phyloP scores from a whole-genome alignment of 2,329 filamentous ascomycete genomes.

The Beauveria varroae region DNA sequence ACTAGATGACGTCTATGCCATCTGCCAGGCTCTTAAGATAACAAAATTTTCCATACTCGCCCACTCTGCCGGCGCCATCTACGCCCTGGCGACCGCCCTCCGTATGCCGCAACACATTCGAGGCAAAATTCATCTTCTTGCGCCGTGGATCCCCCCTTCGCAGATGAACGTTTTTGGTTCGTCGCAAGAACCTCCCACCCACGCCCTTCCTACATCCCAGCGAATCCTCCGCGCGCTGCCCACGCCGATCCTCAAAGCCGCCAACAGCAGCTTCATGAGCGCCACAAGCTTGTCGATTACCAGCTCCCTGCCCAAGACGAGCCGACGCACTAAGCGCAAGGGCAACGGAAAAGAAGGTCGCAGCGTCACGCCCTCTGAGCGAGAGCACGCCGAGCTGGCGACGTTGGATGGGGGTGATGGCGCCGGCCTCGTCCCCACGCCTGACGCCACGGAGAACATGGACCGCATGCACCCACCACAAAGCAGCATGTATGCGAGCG shows the following conservation, averaged over 20 bases:
- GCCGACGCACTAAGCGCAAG: constrained; percentile 54
- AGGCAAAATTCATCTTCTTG: constrained; percentile 86
- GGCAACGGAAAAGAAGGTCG: constrained; percentile 32
- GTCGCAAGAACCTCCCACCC: constrained; percentile 69
- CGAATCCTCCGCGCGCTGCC: constrained; percentile 84
- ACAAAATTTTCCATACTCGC: constrained; percentile 94
- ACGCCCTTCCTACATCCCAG: constrained; percentile 85
- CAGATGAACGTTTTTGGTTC: constrained; percentile 75
- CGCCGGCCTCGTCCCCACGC: constrained; percentile 16
- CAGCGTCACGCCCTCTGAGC: constrained; percentile 35
- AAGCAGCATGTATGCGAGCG: constrained; percentile 20
- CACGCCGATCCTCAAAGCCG: constrained; percentile 83
- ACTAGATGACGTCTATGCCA: constrained; percentile 75
- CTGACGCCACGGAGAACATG: constrained; percentile 38
- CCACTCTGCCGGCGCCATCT: constrained; percentile 96
- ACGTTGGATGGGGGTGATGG: constrained; percentile 16
- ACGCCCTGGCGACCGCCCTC: constrained; percentile 87
- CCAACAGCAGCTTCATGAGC: constrained; percentile 92
- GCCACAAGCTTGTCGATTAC: constrained; percentile 83
- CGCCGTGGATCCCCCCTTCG: constrained; percentile 95
- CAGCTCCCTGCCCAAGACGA: constrained; percentile 63
- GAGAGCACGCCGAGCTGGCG: constrained; percentile 36
- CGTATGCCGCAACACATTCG: constrained; percentile 95
- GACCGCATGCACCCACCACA: constrained; percentile 34
- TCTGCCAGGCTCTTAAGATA: constrained; percentile 86